A percentile compares a stretch with the other conserved stretches of the same genome.
phyloP scores from a whole-genome alignment of 768 basidiomycete genomes.

The Lactarius deliciosus region DNA sequence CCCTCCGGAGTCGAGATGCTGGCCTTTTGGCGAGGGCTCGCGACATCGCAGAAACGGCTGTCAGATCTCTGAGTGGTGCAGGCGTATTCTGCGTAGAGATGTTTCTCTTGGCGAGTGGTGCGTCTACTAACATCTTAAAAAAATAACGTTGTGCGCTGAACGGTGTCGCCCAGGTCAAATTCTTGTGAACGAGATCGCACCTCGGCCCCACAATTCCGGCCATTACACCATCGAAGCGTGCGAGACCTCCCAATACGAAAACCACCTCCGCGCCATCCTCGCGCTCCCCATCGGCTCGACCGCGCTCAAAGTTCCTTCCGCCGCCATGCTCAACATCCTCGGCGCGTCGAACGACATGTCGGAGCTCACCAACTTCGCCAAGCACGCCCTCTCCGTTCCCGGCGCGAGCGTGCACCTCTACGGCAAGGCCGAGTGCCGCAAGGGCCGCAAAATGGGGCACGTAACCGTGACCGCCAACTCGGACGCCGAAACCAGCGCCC shows the following conservation, averaged over 20 bases:
- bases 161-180: constrained; percentile 53
- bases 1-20: constrained; percentile 63
- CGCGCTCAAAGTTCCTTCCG: constrained; percentile 78
- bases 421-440: constrained; percentile 87
- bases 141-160: neutral
- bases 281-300: constrained; percentile 88
- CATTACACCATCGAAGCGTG: constrained; percentile 99
- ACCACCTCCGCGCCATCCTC: constrained; percentile 94
- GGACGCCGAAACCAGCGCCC: constrained; percentile 67
- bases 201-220: constrained; percentile 96
- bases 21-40: constrained; percentile 60
- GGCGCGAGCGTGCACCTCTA: constrained; percentile 89
- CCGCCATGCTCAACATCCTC: constrained; percentile 93
- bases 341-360: constrained; percentile 70
- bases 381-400: constrained; percentile 62
- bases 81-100: constrained; percentile 98
- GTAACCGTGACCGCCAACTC: constrained; percentile 84
- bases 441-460: constrained; percentile 97
- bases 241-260: constrained; percentile 94
- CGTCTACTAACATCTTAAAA: constrained; percentile 28
- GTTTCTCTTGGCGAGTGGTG: constrained; percentile 90
- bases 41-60: constrained; percentile 73
- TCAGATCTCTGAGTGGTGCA: constrained; percentile 77
- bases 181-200: constrained; percentile 95
- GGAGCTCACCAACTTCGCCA: constrained; percentile 54